These are phyloP conservation scores for Aspergillus sp. DNA, from an alignment of 2,329 filamentous ascomycete species.

Conservation along the genomic window DNA sequence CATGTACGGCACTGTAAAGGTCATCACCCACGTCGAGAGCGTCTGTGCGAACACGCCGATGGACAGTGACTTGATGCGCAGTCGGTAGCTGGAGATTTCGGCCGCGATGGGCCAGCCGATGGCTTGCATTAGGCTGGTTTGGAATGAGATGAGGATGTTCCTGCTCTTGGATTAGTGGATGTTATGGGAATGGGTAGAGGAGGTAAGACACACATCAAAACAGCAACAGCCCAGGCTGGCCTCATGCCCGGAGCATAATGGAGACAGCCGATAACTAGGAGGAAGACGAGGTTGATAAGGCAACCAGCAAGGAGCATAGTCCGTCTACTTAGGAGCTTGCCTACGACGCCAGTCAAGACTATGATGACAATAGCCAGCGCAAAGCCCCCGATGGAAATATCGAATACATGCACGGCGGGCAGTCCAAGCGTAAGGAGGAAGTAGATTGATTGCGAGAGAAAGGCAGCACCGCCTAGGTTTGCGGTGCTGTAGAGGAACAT, in stretches of 20 bases:
- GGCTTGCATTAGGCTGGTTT: conserved; percentile 5
- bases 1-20: conserved; percentile 2
- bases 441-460: conserved; percentile 21
- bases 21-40: neutral
- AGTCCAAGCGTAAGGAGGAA: conserved; percentile 19
- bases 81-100: conserved; percentile 1
- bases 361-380: conserved; percentile 14
- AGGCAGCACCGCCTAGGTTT: conserved; percentile 13
- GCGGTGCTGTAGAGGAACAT: conserved; percentile 14
- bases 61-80: neutral
- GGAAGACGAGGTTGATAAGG: conserved; percentile 11
- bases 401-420: conserved; percentile 14
- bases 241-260: conserved; percentile 12
- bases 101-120: conserved; percentile 7
- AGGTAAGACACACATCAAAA: conserved; percentile 12
- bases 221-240: conserved; percentile 14
- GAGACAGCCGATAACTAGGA: conserved; percentile 14
- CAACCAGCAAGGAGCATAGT: conserved; percentile 3
- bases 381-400: conserved; percentile 20
- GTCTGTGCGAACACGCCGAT: conserved; percentile 4
- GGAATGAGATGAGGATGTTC: conserved; percentile 4
- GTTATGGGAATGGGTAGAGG: too few relatives aligned
- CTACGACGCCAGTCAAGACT: neutral
- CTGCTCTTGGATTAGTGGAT: neutral
- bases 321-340: conserved; percentile 3